These are phyloP conservation scores for Globisporangium polare DNA, from an alignment of 352 stramenopile species.

Conservation along the genomic window DNA sequence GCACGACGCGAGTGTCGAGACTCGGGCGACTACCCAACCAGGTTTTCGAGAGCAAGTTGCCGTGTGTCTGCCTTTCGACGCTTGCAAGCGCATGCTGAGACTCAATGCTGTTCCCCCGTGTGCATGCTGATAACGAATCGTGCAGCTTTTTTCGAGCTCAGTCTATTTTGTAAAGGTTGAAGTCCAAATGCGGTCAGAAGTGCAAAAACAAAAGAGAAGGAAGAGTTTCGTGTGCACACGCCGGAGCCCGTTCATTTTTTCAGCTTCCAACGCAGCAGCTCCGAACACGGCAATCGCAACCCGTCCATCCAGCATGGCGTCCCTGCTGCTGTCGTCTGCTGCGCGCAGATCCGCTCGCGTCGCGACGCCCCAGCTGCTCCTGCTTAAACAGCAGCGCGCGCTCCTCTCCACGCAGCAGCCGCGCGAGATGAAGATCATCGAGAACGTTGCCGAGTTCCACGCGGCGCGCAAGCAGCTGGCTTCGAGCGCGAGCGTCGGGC, in stretches of 20 bases:
- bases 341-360: not conserved
- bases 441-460: constrained; percentile 54
- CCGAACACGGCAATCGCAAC: not conserved
- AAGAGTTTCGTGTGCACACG: too few species aligned
- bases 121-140: too few species aligned
- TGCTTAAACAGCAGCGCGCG: not conserved
- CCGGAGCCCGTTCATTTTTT: not conserved
- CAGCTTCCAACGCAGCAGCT: not conserved
- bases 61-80: too few species aligned
- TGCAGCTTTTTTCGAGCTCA: too few species aligned
- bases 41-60: too few species aligned
- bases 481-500: constrained; percentile 79
- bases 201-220: too few species aligned
- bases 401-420: constrained; percentile 9
- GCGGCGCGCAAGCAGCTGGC: constrained; percentile 44
- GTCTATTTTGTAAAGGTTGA: too few species aligned
- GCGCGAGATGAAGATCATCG: constrained; percentile 25
- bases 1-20: too few species aligned
- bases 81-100: too few species aligned
- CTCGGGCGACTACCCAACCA: too few species aligned
- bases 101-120: too few species aligned
- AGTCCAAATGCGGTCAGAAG: too few species aligned
- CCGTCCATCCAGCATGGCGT: not conserved
- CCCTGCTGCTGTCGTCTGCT: not conserved
- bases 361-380: not conserved